Evolutionary conservation across 306 rosid genomes (phyloP), one percentile per base, ranked within the genome.

Genomic region (Lathyrus oleraceus): DNA sequence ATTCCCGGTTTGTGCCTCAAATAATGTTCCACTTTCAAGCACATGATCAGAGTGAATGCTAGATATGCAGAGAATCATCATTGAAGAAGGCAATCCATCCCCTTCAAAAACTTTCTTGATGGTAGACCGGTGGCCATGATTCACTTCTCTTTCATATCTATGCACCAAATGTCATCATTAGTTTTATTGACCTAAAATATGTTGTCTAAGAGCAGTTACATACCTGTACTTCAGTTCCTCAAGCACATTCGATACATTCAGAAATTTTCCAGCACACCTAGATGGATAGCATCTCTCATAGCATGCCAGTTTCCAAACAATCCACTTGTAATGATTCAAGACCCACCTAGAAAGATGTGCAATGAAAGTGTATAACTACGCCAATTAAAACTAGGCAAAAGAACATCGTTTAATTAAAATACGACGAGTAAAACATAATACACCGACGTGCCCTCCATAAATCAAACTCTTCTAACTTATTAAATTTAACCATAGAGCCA

Each of bases 151-250:
- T 79, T 93, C 97, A 73, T 93, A 93, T 78, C 98, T 93, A 73
- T 48, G 63, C 20, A 36, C 57, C 43, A 16, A 39, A 61, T 69
- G 65, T 59, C 47, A 16, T 72, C 58, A 68, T 28, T 40, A 70
- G 59, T 44, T 72, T 52, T 7, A 71, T 65, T 64, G 64, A 76
- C 61, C 48, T 23, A 72, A 65, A 72, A 57, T 71, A 48, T 78
- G 65, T 14, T 70, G 56, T 12, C 56, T 19, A 48, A 69, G 44
- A 21, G 32, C 53, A 71, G 56, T 71, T 53, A 67, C 73, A 54
- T 80, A 87, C 98, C 98, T 90, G 76, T 93, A 93, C 83, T 90
- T 93, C 84, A 93, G 78, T 81, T 90, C 98, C 85, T 90, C 97
- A 1, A 88, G 86, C 44, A 93, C 96, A 77, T 93, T 93, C 67